Percentiles rank a stretch among this genome's conserved stretches.
These are phyloP conservation scores for Metschnikowia drakensbergensis DNA, from an alignment of 805 yeast genomes.

Conservation along the genomic window DNA sequence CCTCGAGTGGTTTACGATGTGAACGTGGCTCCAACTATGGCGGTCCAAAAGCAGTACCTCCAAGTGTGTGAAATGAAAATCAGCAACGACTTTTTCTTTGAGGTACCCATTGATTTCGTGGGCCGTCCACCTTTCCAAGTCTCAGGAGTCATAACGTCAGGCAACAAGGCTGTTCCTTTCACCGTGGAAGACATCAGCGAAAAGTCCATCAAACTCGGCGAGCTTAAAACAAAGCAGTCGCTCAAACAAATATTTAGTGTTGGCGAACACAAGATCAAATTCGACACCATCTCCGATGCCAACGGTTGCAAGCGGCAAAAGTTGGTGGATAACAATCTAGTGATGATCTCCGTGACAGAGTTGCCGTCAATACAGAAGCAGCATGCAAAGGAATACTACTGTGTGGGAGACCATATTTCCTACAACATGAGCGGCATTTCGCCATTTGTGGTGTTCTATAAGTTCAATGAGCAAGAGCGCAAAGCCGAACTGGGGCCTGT, in stretches of 20 bases:
- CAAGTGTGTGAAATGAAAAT: slow-evolving; percentile 44
- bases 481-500: slow-evolving; percentile 48
- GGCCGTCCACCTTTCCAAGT: slow-evolving; percentile 65
- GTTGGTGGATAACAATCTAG: slow-evolving; percentile 33
- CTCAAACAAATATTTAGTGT: slow-evolving; percentile 45
- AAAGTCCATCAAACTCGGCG: slow-evolving; percentile 13
- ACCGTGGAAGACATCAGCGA: slow-evolving; percentile 42
- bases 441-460: slow-evolving; percentile 73
- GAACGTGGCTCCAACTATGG: slow-evolving; percentile 56
- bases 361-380: slow-evolving; percentile 60
- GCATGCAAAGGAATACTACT: slow-evolving; percentile 44
- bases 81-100: slow-evolving; percentile 26
- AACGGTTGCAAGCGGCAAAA: slow-evolving; percentile 61
- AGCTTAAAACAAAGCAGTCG: slow-evolving; percentile 20
- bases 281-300: slow-evolving; percentile 59
- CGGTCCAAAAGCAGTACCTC: slow-evolving; percentile 45
- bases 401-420: slow-evolving; percentile 89
- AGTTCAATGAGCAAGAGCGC: slow-evolving; percentile 60
- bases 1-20: slow-evolving; percentile 41
- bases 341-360: slow-evolving; percentile 64
- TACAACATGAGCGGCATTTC: slow-evolving; percentile 74
- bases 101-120: slow-evolving; percentile 48
- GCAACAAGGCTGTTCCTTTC: slow-evolving; percentile 49
- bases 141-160: slow-evolving; percentile 54
- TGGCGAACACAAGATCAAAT: slow-evolving; percentile 66